A percentile compares a stretch with the other conserved stretches of the same genome.
Evolutionary conservation across 768 basidiomycete genomes (phyloP).

Genomic region (Lactarius trivialis): DNA sequence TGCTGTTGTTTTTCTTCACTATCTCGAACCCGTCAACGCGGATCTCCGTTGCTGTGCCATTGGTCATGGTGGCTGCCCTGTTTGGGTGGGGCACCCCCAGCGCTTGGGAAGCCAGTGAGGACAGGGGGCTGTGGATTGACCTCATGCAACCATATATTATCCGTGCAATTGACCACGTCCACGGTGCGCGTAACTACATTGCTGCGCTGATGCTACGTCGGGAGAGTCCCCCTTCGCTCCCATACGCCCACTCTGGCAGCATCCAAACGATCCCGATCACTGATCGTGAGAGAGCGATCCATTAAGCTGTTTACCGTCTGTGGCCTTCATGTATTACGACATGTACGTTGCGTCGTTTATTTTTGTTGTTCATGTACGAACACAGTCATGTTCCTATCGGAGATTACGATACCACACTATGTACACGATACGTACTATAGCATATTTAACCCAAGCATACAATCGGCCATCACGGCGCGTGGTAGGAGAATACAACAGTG

Average conservation of each 20-base stretch:
- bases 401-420: background rate
- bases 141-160: background rate
- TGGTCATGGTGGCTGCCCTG: background rate
- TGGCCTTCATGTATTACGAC: background rate
- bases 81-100: background rate
- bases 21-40: background rate
- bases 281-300: no score
- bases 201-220: background rate
- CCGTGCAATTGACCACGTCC: no score
- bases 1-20: constrained; percentile 3
- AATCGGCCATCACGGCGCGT: no score
- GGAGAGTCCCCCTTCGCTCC: background rate
- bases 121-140: background rate
- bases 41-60: background rate
- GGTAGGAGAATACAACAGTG: background rate
- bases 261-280: background rate
- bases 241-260: background rate
- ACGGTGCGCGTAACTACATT: background rate
- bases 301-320: background rate
- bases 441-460: background rate
- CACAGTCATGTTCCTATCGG: background rate
- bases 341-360: background rate
- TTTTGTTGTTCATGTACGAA: background rate
- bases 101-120: background rate
- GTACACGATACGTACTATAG: background rate